Base-by-base conservation (phyloP, 2,329 filamentous ascomycete species). In the Bipolaris oryzae region DNA sequence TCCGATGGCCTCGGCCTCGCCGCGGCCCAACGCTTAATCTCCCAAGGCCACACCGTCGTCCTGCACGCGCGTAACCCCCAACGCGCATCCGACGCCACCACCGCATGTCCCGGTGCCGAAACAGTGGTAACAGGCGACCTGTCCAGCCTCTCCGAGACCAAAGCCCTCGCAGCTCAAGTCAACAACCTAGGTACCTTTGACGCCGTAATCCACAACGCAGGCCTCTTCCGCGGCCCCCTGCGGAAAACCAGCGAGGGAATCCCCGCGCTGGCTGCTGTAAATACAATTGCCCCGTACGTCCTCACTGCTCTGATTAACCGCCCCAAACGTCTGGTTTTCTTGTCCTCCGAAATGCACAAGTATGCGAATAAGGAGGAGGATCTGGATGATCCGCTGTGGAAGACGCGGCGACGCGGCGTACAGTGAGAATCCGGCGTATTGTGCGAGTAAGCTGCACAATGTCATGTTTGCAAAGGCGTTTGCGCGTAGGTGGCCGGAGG, bases 171-270 rank as follows among this genome's bases (percentile, higher is more conserved):
- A 1, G 67, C 74, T 10, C 75, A 84, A 50, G 80, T 82, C 50
- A 83, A 84, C 68, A 72, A 74, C 35, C 70, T 77, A 1, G 82
- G 81, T 0, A 74, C 77, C 0, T 86, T 83, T 65, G 85, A 87
- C 65, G 77, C 78, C 21, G 75, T 87, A 13, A 77, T 87, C 16
- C 84, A 87, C 75, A 87, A 87, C 58, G 85, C 85, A 0, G 84
- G 83, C 2, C 61, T 84, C 21, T 81, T 80, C 53, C 71, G 70
- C 28, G 79, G 79, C 15, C 76, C 69, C 39, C 77, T 72, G 57
- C 72, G 66, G 50, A 79, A 79, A 54, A 83, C 80, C 0, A 68
- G 64, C 4, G 80, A 84, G 38, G 78, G 78, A 9, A 75, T 84
- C 20, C 80, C 82, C 0, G 75, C 77, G 1, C 75, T 85, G 1